Conservation (phyloP, 2,329 filamentous ascomycete genomes). For the Westerdykella ornata region DNA sequence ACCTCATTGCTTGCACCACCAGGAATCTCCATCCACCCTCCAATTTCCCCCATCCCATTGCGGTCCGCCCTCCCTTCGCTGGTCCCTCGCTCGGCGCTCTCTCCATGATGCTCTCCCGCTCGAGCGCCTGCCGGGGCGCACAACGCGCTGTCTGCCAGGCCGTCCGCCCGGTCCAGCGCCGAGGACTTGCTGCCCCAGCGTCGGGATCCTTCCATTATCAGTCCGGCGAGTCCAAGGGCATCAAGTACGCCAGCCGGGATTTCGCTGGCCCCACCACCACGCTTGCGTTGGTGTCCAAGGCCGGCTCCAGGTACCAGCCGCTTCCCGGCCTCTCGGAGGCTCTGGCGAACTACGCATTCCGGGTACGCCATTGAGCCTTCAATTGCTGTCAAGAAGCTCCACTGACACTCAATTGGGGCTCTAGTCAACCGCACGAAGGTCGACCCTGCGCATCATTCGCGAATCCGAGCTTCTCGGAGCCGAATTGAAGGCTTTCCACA, state of each 20-base stretch:
- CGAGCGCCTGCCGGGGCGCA: slow-evolving; percentile 57
- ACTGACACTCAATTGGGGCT: slow-evolving; percentile 26
- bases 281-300: slow-evolving; percentile 86
- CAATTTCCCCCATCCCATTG: slow-evolving; percentile 37
- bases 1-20: not conserved
- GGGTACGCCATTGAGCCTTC: slow-evolving; percentile 53
- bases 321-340: slow-evolving; percentile 83
- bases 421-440: slow-evolving; percentile 82
- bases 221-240: slow-evolving; percentile 72
- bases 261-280: slow-evolving; percentile 81
- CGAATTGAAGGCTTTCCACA: slow-evolving; percentile 80
- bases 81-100: slow-evolving; percentile 31
- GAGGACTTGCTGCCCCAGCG: slow-evolving; percentile 60
- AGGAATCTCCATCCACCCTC: slow-evolving; percentile 11
- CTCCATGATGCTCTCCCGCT: slow-evolving; percentile 59
- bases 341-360: slow-evolving; percentile 94
- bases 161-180: slow-evolving; percentile 50
- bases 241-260: slow-evolving; percentile 92
- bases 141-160: slow-evolving; percentile 56
- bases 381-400: slow-evolving; percentile 8
- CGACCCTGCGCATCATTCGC: slow-evolving; percentile 84
- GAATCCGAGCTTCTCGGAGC: slow-evolving; percentile 93
- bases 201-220: slow-evolving; percentile 80
- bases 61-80: slow-evolving; percentile 46
- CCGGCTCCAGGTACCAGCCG: slow-evolving; percentile 86